A percentile compares a stretch with the other conserved stretches of the same genome.
Evolutionary conservation across 176 grass and related monocot genomes (phyloP).

Genomic region (Oryza glaberrima): DNA sequence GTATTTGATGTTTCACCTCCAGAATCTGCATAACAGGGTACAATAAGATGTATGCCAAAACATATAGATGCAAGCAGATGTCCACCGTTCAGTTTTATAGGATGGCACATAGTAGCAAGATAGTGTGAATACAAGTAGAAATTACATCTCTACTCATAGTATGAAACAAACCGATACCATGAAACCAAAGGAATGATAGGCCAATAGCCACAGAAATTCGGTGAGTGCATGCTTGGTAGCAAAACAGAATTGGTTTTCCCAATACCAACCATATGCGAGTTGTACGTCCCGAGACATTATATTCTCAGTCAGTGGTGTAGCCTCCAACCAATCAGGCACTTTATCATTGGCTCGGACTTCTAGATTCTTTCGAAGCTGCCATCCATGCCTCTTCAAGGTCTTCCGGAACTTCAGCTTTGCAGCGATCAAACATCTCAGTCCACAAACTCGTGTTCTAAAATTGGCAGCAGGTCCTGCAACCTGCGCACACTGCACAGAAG

Average conservation of each 20-base stretch:
- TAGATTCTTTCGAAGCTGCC: constrained; percentile 50
- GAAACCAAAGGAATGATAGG: background rate
- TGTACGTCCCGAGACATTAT: constrained; percentile 16
- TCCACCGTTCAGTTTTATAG: background rate
- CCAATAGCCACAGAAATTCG: constrained; percentile 3
- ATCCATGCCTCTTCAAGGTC: constrained; percentile 52
- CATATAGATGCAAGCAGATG: constrained; percentile 27
- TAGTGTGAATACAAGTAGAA: background rate
- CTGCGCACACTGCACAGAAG: constrained; percentile 39
- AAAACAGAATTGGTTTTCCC: background rate
- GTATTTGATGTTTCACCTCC: constrained; percentile 49
- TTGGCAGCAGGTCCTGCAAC: constrained; percentile 30
- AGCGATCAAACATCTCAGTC: constrained; percentile 50
- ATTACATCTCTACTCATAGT: constrained; percentile 17
- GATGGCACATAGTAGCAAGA: constrained; percentile 7
- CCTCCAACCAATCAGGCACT: constrained; percentile 22
- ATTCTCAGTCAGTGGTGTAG: constrained; percentile 23
- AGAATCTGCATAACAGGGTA: constrained; percentile 50
- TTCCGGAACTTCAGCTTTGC: constrained; percentile 54
- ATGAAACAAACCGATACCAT: constrained; percentile 14
- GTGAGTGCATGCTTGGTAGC: background rate
- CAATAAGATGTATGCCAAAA: constrained; percentile 18
- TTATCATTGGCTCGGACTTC: constrained; percentile 40
- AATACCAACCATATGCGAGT: constrained; percentile 39
- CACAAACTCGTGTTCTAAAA: constrained; percentile 47